Percentiles rank a stretch among this genome's conserved stretches.
Evolutionary conservation across 208 protist genomes (phyloP).

Genomic region (Naegleria fowleri): DNA sequence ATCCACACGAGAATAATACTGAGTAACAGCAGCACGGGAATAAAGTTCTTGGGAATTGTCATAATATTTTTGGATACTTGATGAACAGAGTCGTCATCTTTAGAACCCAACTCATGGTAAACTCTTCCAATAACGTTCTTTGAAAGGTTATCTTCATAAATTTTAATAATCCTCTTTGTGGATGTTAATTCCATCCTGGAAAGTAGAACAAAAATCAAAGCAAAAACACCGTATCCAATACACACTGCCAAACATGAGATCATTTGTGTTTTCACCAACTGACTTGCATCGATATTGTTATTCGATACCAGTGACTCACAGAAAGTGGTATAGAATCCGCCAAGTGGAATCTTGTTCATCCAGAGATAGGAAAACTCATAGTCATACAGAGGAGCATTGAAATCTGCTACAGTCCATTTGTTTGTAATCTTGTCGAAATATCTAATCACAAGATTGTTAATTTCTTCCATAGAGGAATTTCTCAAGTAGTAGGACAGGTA

Average conservation of each 20-base stretch:
- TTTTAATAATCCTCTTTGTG: neutral
- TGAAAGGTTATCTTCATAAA: neutral
- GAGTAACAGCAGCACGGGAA: neutral
- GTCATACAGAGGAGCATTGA: neutral
- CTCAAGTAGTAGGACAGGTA: neutral
- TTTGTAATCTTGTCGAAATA: neutral
- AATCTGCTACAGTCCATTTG: neutral
- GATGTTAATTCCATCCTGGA: neutral
- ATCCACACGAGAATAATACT: neutral
- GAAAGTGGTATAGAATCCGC: neutral
- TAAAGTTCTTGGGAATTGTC: neutral
- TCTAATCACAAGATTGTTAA: neutral
- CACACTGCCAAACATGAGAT: neutral
- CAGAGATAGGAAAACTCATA: neutral
- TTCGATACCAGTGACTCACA: neutral
- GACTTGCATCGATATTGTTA: neutral
- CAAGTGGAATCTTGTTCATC: neutral
- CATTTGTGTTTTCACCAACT: neutral
- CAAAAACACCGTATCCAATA: neutral
- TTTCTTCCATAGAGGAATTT: neutral
- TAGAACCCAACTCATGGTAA: neutral
- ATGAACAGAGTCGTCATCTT: neutral
- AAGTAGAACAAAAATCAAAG: neutral
- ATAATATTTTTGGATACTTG: neutral
- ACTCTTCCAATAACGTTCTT: neutral